Conservation (phyloP, 306 rosid genomes). For the Oxytropis ochrocephala region DNA sequence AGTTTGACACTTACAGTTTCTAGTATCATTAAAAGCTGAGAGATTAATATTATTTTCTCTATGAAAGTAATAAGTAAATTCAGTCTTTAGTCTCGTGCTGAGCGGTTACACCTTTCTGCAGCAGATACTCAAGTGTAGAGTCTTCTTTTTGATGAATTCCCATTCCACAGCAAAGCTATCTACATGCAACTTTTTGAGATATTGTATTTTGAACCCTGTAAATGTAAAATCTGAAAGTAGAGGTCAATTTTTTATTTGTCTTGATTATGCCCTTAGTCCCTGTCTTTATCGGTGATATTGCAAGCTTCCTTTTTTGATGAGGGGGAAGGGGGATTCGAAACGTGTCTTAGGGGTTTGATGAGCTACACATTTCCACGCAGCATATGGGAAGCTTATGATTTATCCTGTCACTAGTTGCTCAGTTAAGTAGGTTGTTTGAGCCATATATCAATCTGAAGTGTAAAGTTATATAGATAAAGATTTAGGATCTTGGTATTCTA, state of each 20-base stretch:
- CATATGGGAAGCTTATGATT: neutral
- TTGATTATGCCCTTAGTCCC: neutral
- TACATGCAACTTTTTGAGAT: conserved; percentile 1
- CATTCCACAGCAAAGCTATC: neutral
- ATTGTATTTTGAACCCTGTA: neutral
- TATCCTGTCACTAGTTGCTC: conserved; percentile 1
- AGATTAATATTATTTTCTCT: neutral
- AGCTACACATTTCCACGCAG: too few relatives aligned
- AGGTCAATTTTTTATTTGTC: neutral
- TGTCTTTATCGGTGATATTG: neutral
- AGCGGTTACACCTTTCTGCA: neutral
- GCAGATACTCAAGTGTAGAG: neutral
- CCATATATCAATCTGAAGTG: neutral
- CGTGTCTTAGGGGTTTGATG: too few relatives aligned
- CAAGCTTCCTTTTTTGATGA: neutral
- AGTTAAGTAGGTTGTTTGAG: neutral
- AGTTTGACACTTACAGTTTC: neutral
- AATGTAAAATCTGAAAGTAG: neutral
- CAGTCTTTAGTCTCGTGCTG: neutral
- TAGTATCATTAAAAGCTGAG: neutral
- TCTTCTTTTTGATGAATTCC: conserved; percentile 4
- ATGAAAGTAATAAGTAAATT: neutral
- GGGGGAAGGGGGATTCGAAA: too few relatives aligned
- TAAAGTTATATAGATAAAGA: neutral
- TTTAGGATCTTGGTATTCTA: neutral